These are phyloP conservation scores for Furcasterigmium furcatum DNA, from an alignment of 2,329 filamentous ascomycete genomes.

Conservation along the genomic window DNA sequence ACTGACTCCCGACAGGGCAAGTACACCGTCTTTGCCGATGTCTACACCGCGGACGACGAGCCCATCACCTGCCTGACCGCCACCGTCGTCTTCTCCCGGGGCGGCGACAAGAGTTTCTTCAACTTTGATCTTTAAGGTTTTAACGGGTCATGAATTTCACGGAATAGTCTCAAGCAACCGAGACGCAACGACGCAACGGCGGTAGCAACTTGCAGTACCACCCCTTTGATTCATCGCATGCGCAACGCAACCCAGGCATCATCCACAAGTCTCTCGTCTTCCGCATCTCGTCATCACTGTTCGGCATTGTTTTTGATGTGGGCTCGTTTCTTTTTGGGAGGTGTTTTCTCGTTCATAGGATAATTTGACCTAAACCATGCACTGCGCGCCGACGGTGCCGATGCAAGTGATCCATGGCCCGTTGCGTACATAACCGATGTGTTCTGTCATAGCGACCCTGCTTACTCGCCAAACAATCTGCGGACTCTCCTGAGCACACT, in stretches of 20 bases:
- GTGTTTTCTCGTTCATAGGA: slow-evolving; percentile 1
- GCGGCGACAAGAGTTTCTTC: slow-evolving; percentile 30
- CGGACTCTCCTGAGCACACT: slow-evolving; percentile 88
- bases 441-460: background rate
- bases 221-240: background rate
- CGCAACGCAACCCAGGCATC: background rate
- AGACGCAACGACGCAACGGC: background rate
- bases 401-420: background rate
- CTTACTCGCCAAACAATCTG: slow-evolving; percentile 64
- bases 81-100: slow-evolving; percentile 56
- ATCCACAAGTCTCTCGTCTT: background rate
- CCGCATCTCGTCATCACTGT: background rate
- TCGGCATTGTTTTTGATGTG: background rate
- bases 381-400: slow-evolving; percentile 1
- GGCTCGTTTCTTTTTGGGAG: slow-evolving; percentile 9
- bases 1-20: slow-evolving; percentile 68
- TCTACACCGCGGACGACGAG: slow-evolving; percentile 67
- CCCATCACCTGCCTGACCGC: slow-evolving; percentile 87
- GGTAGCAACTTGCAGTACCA: background rate
- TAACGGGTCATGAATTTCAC: background rate
- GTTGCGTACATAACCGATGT: too few relatives aligned
- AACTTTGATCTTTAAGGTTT: slow-evolving; percentile 35
- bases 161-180: background rate
- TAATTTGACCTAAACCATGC: background rate
- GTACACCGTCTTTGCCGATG: slow-evolving; percentile 86